These are phyloP conservation scores for Tieghemostelium lacteum DNA, from an alignment of 78 protist genomes.

Conservation along the genomic window DNA sequence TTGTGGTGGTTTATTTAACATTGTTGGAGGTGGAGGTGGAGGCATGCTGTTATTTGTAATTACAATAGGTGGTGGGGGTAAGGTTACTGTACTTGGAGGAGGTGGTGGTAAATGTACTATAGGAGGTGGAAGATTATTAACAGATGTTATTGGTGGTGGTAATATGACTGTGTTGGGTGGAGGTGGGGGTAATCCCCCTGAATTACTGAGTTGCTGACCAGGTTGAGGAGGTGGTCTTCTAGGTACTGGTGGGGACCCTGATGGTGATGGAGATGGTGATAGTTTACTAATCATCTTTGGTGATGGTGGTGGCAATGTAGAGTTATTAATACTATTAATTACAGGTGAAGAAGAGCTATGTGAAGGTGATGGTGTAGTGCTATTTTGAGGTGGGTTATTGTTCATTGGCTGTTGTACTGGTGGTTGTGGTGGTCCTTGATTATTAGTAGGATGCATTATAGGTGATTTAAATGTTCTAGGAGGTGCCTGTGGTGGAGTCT, in stretches of 20 bases:
- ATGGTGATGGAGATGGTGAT: conserved; percentile 16
- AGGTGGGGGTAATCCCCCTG: neutral
- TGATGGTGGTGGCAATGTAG: neutral
- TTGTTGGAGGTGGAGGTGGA: conserved; percentile 31
- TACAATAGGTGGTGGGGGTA: neutral
- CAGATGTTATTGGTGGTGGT: conserved; percentile 21
- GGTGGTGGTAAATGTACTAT: conserved; percentile 8
- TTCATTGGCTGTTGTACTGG: too few species aligned
- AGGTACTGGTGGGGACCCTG: neutral
- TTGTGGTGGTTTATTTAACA: conserved; percentile 1
- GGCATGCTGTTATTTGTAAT: neutral
- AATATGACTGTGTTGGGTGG: neutral
- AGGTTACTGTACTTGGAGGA: neutral
- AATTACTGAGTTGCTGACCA: neutral
- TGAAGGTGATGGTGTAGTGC: conserved; percentile 1
- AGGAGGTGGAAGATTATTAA: neutral
- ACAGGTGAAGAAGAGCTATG: too few species aligned
- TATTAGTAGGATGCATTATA: neutral
- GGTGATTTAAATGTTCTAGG: too few species aligned
- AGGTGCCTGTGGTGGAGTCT: conserved; percentile 7
- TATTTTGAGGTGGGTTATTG: too few species aligned
- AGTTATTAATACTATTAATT: neutral
- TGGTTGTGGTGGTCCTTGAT: neutral
- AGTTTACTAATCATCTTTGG: conserved; percentile 7
- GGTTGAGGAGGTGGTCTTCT: conserved; percentile 11